Conservation (phyloP, 805 yeast species). For the Candida arabinofermentans region DNA sequence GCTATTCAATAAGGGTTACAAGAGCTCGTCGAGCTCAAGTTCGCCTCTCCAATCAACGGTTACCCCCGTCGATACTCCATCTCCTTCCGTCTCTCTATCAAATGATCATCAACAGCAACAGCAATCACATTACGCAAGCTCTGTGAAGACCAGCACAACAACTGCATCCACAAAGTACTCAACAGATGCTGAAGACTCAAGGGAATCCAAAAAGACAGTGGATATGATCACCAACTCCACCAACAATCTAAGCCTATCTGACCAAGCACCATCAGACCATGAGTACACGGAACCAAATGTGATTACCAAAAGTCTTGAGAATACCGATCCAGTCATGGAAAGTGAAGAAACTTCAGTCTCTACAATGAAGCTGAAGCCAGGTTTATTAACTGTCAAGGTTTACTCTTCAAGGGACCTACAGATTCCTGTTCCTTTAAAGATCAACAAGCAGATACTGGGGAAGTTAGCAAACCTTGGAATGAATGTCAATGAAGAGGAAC, state of each 20-base stretch:
- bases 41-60: constrained; percentile 13
- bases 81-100: constrained; percentile 8
- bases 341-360: constrained; percentile 9
- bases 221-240: constrained; percentile 15
- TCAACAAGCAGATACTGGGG: constrained; percentile 58
- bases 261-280: not conserved
- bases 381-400: constrained; percentile 72
- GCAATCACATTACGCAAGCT: constrained; percentile 8
- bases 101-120: constrained; percentile 1
- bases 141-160: constrained; percentile 6
- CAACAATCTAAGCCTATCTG: constrained; percentile 8
- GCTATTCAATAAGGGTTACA: constrained; percentile 23
- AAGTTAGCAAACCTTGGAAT: constrained; percentile 61
- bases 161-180: constrained; percentile 4
- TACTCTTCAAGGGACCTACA: constrained; percentile 64
- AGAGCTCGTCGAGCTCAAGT: constrained; percentile 9
- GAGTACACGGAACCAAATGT: constrained; percentile 15
- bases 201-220: constrained; percentile 22
- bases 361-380: constrained; percentile 42
- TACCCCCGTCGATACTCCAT: constrained; percentile 7
- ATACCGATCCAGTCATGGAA: constrained; percentile 32
- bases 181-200: constrained; percentile 11
- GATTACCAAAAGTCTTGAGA: constrained; percentile 26
- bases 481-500: constrained; percentile 30
- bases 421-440: constrained; percentile 67